Evolutionary conservation across 2,329 filamentous ascomycete genomes (phyloP).

Genomic region (Fusarium nodosum): DNA sequence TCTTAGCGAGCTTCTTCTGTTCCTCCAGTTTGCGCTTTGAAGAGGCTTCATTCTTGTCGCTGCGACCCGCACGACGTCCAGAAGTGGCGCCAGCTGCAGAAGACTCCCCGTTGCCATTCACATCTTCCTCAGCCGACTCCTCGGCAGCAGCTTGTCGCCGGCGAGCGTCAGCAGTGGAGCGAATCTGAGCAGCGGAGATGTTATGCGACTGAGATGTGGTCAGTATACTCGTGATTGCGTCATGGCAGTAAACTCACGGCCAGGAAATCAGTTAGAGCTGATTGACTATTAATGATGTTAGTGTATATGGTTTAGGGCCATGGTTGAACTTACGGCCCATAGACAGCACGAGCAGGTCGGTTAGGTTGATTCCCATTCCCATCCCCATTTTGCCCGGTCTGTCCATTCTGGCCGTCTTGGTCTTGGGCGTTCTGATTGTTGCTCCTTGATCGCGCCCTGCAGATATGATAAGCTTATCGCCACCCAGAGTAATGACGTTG

Average conservation of each 20-base stretch:
- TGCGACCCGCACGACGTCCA: constrained; percentile 49
- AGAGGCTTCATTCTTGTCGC: constrained; percentile 45
- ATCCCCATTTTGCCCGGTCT: constrained; percentile 16
- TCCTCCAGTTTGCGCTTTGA: constrained; percentile 59
- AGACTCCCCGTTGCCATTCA: constrained; percentile 44
- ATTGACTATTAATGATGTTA: constrained; percentile 56
- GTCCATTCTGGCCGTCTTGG: constrained; percentile 6
- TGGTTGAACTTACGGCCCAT: constrained; percentile 54
- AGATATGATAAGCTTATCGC: constrained; percentile 34
- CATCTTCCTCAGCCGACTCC: constrained; percentile 33
- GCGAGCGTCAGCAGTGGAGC: constrained; percentile 63
- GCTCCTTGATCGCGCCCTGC: constrained; percentile 41
- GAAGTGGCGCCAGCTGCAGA: constrained; percentile 41
- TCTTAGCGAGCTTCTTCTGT: constrained; percentile 70
- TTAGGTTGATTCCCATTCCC: too few species aligned
- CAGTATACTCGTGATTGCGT: constrained; percentile 21
- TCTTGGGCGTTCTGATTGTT: constrained; percentile 35
- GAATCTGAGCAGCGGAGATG: constrained; percentile 73
- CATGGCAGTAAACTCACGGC: constrained; percentile 55
- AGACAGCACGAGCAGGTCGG: constrained; percentile 53
- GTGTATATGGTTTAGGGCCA: not conserved
- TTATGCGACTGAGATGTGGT: constrained; percentile 71
- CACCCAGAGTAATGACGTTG: constrained; percentile 5
- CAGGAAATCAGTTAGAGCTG: constrained; percentile 67
- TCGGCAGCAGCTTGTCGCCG: constrained; percentile 56